Conservation (phyloP, 129 eudicot genomes). For the Oenanthe sinensis region DNA sequence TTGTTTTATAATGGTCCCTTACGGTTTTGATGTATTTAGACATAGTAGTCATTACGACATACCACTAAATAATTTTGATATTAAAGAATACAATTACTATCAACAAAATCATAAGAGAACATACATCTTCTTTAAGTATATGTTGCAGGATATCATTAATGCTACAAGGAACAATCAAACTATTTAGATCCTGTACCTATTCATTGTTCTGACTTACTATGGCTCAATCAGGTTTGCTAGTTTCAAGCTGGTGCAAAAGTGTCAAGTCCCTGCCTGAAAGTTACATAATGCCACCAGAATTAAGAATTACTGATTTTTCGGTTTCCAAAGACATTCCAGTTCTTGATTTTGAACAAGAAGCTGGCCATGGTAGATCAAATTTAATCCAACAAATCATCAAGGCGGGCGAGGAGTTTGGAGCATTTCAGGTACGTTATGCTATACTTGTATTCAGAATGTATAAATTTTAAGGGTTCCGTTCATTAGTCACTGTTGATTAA, state of each 20-base stretch:
- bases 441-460: neutral
- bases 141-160: neutral
- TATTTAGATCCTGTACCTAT: neutral
- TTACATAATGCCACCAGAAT: slow-evolving; percentile 46
- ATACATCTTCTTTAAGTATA: neutral
- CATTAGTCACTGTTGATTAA: neutral
- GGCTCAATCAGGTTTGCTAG: slow-evolving; percentile 24
- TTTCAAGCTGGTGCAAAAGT: slow-evolving; percentile 40
- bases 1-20: neutral
- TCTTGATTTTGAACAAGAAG: slow-evolving; percentile 22
- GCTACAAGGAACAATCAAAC: neutral
- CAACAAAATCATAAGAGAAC: neutral
- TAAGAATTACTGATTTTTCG: slow-evolving; percentile 22
- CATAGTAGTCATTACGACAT: no score
- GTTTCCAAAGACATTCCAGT: slow-evolving; percentile 36
- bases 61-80: neutral
- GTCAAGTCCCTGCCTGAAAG: slow-evolving; percentile 31
- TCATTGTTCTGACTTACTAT: neutral
- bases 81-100: neutral
- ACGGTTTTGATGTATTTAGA: neutral
- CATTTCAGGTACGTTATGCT: slow-evolving; percentile 39
- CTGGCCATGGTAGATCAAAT: slow-evolving; percentile 10
- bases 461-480: neutral
- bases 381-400: slow-evolving; percentile 28
- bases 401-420: slow-evolving; percentile 37